phyloP scores from a whole-genome alignment of 2,329 filamentous ascomycete species.

The Xylaria sp. region DNA sequence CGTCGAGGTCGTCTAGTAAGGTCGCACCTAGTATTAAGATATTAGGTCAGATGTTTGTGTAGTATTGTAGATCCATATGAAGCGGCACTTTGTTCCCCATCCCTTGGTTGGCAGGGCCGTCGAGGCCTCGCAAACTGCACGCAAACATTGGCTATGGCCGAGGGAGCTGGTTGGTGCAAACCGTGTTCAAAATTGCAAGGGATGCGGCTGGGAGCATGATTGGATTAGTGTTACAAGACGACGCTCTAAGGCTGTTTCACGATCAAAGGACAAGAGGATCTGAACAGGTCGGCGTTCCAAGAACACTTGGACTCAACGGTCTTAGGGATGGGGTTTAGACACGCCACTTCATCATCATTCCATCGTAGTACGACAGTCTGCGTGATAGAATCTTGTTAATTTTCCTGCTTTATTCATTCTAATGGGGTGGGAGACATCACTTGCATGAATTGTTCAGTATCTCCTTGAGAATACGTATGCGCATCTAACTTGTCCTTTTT shows the following conservation, averaged over 20 bases:
- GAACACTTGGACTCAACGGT: not conserved
- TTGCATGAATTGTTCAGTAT: not conserved
- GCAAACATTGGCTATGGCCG: not conserved
- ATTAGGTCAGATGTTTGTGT: not conserved
- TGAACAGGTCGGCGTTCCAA: not conserved
- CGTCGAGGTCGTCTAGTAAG: not conserved
- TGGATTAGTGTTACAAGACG: not conserved
- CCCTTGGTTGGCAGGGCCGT: not conserved
- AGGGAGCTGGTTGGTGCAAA: not conserved
- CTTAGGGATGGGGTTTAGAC: not conserved
- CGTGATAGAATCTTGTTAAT: not conserved
- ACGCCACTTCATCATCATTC: not conserved
- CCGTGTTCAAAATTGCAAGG: not conserved
- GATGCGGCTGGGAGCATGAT: not conserved
- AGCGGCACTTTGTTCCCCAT: not conserved
- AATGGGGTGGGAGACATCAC: not conserved
- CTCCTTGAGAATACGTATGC: not conserved
- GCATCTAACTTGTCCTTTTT: slow-evolving; percentile 52
- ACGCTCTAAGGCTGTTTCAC: not conserved
- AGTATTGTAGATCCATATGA: not conserved
- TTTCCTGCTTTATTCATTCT: not conserved
- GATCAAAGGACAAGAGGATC: not conserved
- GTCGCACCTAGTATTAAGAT: not conserved
- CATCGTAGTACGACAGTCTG: not conserved
- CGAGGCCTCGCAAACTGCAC: not conserved